phyloP scores from a whole-genome alignment of 1,284 basidiomycete species.

The Cryptococcus sp. region DNA sequence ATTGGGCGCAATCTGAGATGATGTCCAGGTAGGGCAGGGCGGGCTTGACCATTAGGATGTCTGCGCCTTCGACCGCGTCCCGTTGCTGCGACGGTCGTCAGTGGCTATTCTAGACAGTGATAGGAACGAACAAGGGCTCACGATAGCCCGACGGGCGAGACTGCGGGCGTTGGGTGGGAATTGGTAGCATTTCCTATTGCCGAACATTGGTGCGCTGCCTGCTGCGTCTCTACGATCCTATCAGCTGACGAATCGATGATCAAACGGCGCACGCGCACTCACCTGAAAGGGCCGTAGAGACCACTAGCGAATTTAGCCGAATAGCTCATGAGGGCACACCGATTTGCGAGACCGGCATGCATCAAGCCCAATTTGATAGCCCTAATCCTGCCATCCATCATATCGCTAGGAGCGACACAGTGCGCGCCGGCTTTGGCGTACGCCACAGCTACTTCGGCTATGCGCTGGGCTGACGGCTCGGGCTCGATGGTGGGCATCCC shows the following conservation, averaged over 20 bases:
- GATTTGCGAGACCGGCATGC: constrained; percentile 77
- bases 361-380: constrained; percentile 87
- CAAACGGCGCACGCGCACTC: background rate
- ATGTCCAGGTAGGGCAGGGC: constrained; percentile 95
- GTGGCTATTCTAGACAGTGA: background rate
- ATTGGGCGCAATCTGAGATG: constrained; percentile 79
- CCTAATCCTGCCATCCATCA: constrained; percentile 97
- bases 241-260: background rate
- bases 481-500: constrained; percentile 58
- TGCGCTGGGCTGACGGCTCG: constrained; percentile 73
- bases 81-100: constrained; percentile 64
- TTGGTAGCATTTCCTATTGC: constrained; percentile 96
- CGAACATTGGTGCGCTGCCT: constrained; percentile 90
- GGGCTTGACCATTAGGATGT: constrained; percentile 99
- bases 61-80: constrained; percentile 90
- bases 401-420: constrained; percentile 97
- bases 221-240: constrained; percentile 75
- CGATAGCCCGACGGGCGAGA: constrained; percentile 88
- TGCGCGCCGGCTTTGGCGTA: constrained; percentile 95
- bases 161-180: constrained; percentile 86
- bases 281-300: constrained; percentile 98
- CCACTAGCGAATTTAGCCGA: constrained; percentile 97
- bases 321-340: constrained; percentile 93
- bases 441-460: constrained; percentile 87
- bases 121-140: constrained; percentile 55